Percentiles rank a stretch among this genome's conserved stretches.
Conservation (phyloP, 1,139 yeast genomes). For the Candida sanyaensis region DNA sequence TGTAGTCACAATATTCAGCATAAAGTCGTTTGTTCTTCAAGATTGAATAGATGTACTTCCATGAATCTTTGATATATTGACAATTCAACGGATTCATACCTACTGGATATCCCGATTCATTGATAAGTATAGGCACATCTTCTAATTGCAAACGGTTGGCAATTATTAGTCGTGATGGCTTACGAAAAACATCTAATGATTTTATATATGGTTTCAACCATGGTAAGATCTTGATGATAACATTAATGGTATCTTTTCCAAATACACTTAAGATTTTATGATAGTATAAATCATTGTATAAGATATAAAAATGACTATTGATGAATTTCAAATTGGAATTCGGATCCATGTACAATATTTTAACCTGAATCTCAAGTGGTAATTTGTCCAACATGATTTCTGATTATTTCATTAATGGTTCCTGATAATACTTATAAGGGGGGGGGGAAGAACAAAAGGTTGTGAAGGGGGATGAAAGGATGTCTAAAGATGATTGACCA, state of each 20-base stretch:
- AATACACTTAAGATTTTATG: constrained; percentile 42
- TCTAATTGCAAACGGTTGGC: constrained; percentile 28
- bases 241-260: constrained; percentile 39
- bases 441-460: no score
- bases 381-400: constrained; percentile 29
- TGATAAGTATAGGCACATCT: constrained; percentile 25
- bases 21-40: constrained; percentile 53
- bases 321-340: constrained; percentile 39
- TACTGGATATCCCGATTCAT: constrained; percentile 21
- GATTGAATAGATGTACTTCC: constrained; percentile 55
- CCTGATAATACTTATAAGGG: no score
- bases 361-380: constrained; percentile 54
- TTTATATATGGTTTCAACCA: constrained; percentile 46
- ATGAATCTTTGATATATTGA: constrained; percentile 48
- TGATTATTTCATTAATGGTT: background rate
- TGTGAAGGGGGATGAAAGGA: no score
- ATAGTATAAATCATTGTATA: constrained; percentile 53
- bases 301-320: constrained; percentile 44
- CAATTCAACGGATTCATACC: constrained; percentile 23
- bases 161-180: constrained; percentile 32
- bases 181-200: constrained; percentile 51
- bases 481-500: no score
- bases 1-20: constrained; percentile 54
- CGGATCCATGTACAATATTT: constrained; percentile 44
- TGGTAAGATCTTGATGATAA: constrained; percentile 34